Percentiles rank a stretch among this genome's conserved stretches.
Evolutionary conservation across 371 early-diverging fungal genomes (phyloP).

Genomic region (Mortierella sp.): DNA sequence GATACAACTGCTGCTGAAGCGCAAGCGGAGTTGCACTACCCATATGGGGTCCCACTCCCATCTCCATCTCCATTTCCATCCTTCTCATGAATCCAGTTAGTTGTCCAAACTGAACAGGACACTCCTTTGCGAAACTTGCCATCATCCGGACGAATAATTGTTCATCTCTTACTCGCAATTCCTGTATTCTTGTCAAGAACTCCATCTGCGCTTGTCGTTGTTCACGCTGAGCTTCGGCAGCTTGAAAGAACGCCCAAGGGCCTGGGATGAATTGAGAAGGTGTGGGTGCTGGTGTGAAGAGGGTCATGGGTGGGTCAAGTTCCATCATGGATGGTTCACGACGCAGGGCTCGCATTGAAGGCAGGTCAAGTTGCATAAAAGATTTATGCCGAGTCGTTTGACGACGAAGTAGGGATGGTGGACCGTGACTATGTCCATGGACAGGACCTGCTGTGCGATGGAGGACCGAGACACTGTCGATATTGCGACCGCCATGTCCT

Average conservation of each 20-base stretch:
- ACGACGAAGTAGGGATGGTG: constrained; percentile 35
- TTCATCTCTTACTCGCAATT: constrained; percentile 41
- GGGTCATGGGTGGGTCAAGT: constrained; percentile 40
- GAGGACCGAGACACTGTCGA: not conserved
- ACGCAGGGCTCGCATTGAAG: constrained; percentile 40
- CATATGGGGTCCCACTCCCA: not conserved
- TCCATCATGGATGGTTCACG: constrained; percentile 54
- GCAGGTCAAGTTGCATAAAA: constrained; percentile 49
- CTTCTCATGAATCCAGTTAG: constrained; percentile 37
- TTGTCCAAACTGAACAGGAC: constrained; percentile 47
- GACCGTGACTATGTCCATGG: constrained; percentile 3
- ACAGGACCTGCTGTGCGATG: constrained; percentile 8
- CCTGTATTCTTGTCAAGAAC: constrained; percentile 43
- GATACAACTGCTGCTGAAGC: constrained; percentile 13
- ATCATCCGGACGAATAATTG: constrained; percentile 31
- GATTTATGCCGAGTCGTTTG: constrained; percentile 49
- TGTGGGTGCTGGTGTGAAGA: constrained; percentile 32
- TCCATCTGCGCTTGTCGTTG: constrained; percentile 39
- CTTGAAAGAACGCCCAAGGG: constrained; percentile 52
- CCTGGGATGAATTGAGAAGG: constrained; percentile 37
- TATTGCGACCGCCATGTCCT: not conserved
- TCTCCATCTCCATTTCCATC: constrained; percentile 43
- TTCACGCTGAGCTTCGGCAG: constrained; percentile 47
- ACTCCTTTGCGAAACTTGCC: constrained; percentile 47
- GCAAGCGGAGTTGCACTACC: not conserved